Evolutionary conservation across 257 asterid species (phyloP), one percentile per base, ranked within the genome.

Genomic region (Cruciata laevipes): DNA sequence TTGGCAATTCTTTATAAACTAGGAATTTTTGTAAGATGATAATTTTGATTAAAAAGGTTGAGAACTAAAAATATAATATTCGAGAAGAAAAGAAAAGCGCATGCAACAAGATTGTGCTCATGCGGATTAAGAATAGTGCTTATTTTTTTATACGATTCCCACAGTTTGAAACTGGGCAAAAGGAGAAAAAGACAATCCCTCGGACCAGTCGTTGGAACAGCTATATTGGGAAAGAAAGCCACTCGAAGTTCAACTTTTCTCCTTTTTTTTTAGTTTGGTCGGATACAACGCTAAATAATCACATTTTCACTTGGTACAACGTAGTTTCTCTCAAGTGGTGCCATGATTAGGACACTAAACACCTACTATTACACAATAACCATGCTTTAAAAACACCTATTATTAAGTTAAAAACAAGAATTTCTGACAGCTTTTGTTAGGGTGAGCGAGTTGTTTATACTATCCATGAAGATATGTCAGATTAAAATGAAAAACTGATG

Each of bases 141-240:
- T 21, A 13, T 55, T 23, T 20, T 55, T 55, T 55, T n/a, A 27
- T 52, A 52, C 25, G 24, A 53, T 53, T 53, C 27, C 60, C 20
- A 37, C 13, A 60, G 35, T 32, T 60, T 40, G 51, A 59, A 69
- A 60, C 42, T 69, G 60, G 2, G 73, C 14, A 14, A 27, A 25
- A 12, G 66, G 61, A 44, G 0, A 61, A 69, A 61, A 61, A 20
- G 61, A 47, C 61, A 70, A 70, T 44, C 37, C 30, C 32, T 23
- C 16, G 35, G 63, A 61, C 68, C 53, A 60, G 42, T 61, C 63
- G 42, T 24, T 47, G 52, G 69, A 37, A 47, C 60, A 32, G 27
- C 18, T 23, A 44, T 59, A 18, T 66, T 66, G 61, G 30, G 61
- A 47, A 69, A 49, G 74, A 70, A 55, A 69, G 27, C 25, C 21